phyloP scores from a whole-genome alignment of 371 early-diverging fungal species.

The Mortierella sp. region DNA sequence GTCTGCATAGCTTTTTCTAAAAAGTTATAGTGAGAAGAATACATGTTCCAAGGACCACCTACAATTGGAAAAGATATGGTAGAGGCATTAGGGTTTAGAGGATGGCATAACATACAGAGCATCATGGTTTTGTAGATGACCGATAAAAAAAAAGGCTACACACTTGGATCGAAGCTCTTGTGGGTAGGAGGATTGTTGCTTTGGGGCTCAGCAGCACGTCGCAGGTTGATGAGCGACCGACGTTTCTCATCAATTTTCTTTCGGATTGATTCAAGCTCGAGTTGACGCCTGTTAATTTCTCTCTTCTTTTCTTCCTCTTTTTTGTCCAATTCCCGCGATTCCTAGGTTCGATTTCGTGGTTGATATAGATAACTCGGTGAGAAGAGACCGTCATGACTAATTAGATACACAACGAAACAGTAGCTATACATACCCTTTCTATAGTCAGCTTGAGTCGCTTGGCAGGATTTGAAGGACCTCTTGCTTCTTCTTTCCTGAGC shows the following conservation, averaged over 20 bases:
- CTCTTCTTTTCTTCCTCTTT: slow-evolving; percentile 25
- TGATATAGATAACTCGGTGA: not conserved
- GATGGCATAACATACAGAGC: not conserved
- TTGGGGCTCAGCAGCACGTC: slow-evolving; percentile 6
- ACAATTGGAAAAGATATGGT: not conserved
- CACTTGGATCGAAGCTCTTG: slow-evolving; percentile 32
- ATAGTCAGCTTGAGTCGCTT: not conserved
- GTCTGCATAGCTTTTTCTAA: slow-evolving; percentile 15
- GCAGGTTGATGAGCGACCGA: slow-evolving; percentile 6
- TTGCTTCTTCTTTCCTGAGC: slow-evolving; percentile 1
- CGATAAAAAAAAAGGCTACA: not conserved
- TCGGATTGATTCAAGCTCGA: slow-evolving; percentile 23
- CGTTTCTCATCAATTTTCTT: slow-evolving; percentile 32
- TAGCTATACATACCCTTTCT: not conserved
- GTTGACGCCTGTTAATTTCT: slow-evolving; percentile 17
- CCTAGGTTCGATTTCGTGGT: slow-evolving; percentile 14
- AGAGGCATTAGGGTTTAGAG: not conserved
- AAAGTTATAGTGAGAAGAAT: slow-evolving; percentile 21
- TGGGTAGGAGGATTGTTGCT: slow-evolving; percentile 3
- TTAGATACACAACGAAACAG: not conserved
- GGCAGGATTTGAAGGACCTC: no score
- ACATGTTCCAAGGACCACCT: slow-evolving; percentile 34
- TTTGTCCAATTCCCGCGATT: slow-evolving; percentile 24
- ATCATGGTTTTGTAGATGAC: not conserved
- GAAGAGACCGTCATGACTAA: not conserved